phyloP scores from a whole-genome alignment of 2,329 filamentous ascomycete genomes.

The Drechslera avenae region DNA sequence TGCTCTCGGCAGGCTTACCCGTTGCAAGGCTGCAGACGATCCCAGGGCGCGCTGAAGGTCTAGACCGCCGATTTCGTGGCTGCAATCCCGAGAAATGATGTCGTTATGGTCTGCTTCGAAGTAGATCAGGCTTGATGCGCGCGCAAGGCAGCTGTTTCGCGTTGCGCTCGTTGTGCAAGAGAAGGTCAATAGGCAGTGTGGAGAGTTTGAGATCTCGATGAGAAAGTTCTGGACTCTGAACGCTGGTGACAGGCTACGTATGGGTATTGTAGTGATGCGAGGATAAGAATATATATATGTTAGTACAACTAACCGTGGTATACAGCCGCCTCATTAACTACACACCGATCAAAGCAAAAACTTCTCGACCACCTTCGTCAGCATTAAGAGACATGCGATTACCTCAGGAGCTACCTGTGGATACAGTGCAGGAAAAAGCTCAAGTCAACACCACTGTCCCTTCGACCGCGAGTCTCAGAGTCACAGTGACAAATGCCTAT shows the following conservation, averaged over 20 bases:
- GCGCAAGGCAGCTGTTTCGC: constrained; percentile 13
- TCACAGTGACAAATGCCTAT: constrained; percentile 1
- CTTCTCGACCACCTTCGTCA: too few relatives aligned
- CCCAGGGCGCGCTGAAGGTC: constrained; percentile 2
- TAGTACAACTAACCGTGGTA: neutral
- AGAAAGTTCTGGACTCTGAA: constrained; percentile 13
- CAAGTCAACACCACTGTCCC: neutral
- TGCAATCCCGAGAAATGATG: neutral
- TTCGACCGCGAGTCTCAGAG: neutral
- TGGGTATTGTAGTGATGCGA: too few relatives aligned
- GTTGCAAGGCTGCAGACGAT: neutral
- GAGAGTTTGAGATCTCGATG: constrained; percentile 19
- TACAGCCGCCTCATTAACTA: too few relatives aligned
- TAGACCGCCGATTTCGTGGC: constrained; percentile 3
- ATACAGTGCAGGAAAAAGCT: too few relatives aligned
- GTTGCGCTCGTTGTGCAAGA: constrained; percentile 5
- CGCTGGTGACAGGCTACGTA: too few relatives aligned
- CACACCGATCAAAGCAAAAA: too few relatives aligned
- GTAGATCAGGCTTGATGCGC: neutral
- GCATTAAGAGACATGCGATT: too few relatives aligned
- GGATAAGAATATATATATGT: neutral
- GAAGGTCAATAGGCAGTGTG: constrained; percentile 9
- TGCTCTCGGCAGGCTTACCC: neutral
- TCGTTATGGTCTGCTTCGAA: neutral
- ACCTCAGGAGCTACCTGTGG: too few relatives aligned